Evolutionary conservation across 352 stramenopile genomes (phyloP), one percentile per base, ranked within the genome.

Genomic region (Phytophthora pistaciae): DNA sequence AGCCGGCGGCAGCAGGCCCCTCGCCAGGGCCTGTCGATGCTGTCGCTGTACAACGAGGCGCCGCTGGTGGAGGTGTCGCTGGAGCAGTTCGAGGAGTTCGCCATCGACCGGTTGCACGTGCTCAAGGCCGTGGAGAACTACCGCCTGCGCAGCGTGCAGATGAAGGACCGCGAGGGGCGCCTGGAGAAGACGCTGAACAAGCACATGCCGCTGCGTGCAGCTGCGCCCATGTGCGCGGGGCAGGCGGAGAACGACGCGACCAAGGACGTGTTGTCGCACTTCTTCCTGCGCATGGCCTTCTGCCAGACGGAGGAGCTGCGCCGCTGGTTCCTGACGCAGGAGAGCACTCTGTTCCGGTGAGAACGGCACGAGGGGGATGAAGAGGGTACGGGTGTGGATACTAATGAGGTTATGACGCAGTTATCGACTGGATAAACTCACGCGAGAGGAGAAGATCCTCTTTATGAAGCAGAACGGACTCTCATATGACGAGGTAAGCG

Each of bases 21-120:
- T 53, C 70, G 72, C 40, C 69, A 80, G 49, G 75, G 76, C 21
- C 58, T 82, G 33, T 87, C 86, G 52, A 94, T 92, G 79, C 80
- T 98, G 59, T 97, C 90, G 56, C 90, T 99, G 75, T 99, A 99
- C 78, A 89, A 93, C 18, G 87, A 98, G 56, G 86, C 96, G 60
- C 98, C 97, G 20, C 79, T 91, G 48, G 88, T 98, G 13, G 97
- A 99, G 79, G 87, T 99, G 48, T 98, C 92, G 68, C 79, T 99
- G 38, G 97, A 99, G 74, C 94, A 99, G 72, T 99, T 99, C 88
- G 98, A 99, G 79, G 88, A 98, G 56, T 98, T 98, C 77, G 97
- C 98, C 5, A 96, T 99, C 55, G 96, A 99, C 67, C 83, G 98
- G 4, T 83, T 99, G 72, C 94, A 98, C 48, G 82, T 93, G 70